These are phyloP conservation scores for Spinellus fusiger DNA, from an alignment of 192 early-diverging fungal genomes.

Conservation along the genomic window DNA sequence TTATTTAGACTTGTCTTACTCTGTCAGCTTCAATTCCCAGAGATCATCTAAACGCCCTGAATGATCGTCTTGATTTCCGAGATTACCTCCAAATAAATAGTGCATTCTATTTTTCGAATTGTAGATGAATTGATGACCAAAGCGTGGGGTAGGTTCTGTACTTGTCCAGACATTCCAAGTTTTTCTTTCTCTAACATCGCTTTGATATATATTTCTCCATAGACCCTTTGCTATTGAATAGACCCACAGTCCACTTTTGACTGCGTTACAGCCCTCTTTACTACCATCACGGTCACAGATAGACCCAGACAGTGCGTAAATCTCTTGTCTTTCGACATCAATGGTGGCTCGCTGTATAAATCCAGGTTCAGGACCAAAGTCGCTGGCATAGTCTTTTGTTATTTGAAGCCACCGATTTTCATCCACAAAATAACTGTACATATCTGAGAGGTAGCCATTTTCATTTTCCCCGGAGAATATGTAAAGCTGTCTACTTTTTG, in stretches of 20 bases:
- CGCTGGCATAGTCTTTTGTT: slow-evolving; percentile 65
- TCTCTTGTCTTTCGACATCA: slow-evolving; percentile 69
- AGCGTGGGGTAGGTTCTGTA: slow-evolving; percentile 74
- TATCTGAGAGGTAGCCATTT: slow-evolving; percentile 74
- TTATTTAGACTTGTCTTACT: slow-evolving; percentile 39
- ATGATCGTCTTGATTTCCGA: slow-evolving; percentile 56
- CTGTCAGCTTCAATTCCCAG: slow-evolving; percentile 67
- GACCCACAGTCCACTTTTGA: slow-evolving; percentile 77
- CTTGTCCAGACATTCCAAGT: slow-evolving; percentile 15
- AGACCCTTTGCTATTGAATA: slow-evolving; percentile 46
- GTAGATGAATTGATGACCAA: slow-evolving; percentile 91
- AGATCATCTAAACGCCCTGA: slow-evolving; percentile 75
- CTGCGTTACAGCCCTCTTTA: slow-evolving; percentile 54
- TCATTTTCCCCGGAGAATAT: slow-evolving; percentile 88
- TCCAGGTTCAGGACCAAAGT: slow-evolving; percentile 72
- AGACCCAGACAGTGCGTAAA: slow-evolving; percentile 75
- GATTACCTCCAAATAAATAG: slow-evolving; percentile 94
- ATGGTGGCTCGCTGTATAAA: slow-evolving; percentile 84
- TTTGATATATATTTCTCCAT: slow-evolving; percentile 70
- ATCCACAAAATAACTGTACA: slow-evolving; percentile 81
- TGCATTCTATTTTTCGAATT: slow-evolving; percentile 63
- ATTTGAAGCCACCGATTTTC: slow-evolving; percentile 73
- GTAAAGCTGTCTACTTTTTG: slow-evolving; percentile 64
- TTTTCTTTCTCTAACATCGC: slow-evolving; percentile 31
- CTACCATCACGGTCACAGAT: slow-evolving; percentile 36